These are phyloP conservation scores for Rosellinia necatrix DNA, from an alignment of 2,329 filamentous ascomycete species.

Conservation along the genomic window DNA sequence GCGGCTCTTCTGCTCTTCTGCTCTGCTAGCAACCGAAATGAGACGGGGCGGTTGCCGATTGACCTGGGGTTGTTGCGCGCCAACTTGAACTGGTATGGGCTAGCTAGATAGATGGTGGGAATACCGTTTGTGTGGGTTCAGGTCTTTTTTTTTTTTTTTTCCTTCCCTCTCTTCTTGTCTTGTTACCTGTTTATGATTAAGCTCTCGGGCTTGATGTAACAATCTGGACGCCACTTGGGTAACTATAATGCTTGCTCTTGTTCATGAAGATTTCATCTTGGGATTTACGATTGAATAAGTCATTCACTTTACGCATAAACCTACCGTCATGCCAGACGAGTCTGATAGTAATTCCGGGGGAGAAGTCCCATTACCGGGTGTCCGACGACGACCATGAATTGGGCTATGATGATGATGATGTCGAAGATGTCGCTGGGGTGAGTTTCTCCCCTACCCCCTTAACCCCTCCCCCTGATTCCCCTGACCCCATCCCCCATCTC, in stretches of 20 bases:
- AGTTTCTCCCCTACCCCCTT: too few relatives aligned
- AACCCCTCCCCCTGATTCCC: too few relatives aligned
- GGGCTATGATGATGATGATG: slow-evolving; percentile 15
- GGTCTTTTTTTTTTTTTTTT: neutral
- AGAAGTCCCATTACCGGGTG: slow-evolving; percentile 16
- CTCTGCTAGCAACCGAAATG: neutral
- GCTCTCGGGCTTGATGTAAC: too few relatives aligned
- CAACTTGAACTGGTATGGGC: neutral
- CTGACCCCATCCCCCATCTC: too few relatives aligned
- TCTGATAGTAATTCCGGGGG: slow-evolving; percentile 1
- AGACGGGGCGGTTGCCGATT: neutral
- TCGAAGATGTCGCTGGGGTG: slow-evolving; percentile 16
- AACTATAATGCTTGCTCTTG: neutral
- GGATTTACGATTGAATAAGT: neutral
- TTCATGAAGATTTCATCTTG: neutral
- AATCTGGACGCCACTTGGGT: too few relatives aligned
- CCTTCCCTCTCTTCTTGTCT: neutral
- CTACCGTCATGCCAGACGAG: slow-evolving; percentile 2
- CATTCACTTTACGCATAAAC: neutral
- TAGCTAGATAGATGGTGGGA: neutral
- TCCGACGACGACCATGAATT: slow-evolving; percentile 19
- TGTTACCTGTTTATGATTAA: neutral
- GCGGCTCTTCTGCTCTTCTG: neutral
- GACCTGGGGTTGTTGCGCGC: neutral
- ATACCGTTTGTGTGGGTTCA: too few relatives aligned